phyloP scores from a whole-genome alignment of 176 grass and related monocot genomes.

The Musa troglodytarum region DNA sequence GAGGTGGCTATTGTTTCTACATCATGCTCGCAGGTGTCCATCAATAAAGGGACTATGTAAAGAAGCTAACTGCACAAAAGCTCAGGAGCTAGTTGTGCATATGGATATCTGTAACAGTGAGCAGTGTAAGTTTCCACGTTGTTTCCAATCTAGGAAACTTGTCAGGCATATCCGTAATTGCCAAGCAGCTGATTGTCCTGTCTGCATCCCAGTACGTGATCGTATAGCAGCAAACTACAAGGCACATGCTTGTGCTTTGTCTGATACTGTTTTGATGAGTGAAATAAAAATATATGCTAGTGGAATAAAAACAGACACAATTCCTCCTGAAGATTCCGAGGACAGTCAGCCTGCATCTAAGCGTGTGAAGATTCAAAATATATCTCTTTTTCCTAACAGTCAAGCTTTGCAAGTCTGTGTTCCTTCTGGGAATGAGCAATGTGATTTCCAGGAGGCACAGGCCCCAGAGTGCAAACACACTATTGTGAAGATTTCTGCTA shows the following conservation, averaged over 20 bases:
- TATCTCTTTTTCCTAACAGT: conserved; percentile 32
- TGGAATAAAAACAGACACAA: conserved; percentile 63
- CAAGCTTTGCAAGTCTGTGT: conserved; percentile 39
- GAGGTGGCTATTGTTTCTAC: conserved; percentile 69
- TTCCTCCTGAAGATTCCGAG: conserved; percentile 47
- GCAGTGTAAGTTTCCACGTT: conserved; percentile 49
- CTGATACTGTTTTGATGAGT: conserved; percentile 37
- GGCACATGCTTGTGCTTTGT: conserved; percentile 29
- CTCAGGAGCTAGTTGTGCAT: conserved; percentile 76
- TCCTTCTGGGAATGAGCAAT: conserved; percentile 37
- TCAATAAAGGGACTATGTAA: conserved; percentile 63
- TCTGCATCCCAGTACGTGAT: conserved; percentile 61
- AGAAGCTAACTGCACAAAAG: conserved; percentile 55
- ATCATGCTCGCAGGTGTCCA: conserved; percentile 78
- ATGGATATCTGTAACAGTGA: conserved; percentile 58
- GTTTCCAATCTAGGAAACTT: conserved; percentile 46
- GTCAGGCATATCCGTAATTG: conserved; percentile 67
- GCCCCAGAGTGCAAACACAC: conserved; percentile 50
- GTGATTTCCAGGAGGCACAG: conserved; percentile 42
- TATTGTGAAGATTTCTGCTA: conserved; percentile 33
- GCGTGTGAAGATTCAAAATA: conserved; percentile 46
- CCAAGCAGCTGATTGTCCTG: conserved; percentile 54
- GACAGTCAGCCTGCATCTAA: conserved; percentile 50
- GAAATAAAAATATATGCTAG: conserved; percentile 39
- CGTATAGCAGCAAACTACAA: conserved; percentile 43